A percentile compares a stretch with the other conserved stretches of the same genome.
These are phyloP conservation scores for Globisporangium spiculum DNA, from an alignment of 352 stramenopile genomes.

Conservation along the genomic window DNA sequence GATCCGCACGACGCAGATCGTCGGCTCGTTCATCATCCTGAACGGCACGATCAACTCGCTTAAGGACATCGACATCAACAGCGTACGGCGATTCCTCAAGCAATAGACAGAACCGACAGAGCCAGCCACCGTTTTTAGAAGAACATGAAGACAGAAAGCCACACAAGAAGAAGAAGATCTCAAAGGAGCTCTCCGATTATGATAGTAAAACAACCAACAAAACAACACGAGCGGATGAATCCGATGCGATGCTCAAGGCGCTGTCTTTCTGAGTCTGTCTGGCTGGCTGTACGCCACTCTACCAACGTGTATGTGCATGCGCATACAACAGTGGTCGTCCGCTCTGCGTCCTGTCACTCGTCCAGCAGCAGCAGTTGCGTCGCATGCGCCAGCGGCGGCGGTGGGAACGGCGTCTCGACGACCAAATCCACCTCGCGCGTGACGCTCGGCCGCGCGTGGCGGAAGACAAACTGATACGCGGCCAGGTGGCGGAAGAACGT, in stretches of 20 bases:
- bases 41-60: conserved; percentile 92
- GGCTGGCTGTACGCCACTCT: background rate
- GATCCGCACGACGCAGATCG: conserved; percentile 90
- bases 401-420: conserved; percentile 49
- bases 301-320: background rate
- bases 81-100: conserved; percentile 43
- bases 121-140: background rate
- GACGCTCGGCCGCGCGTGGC: conserved; percentile 25
- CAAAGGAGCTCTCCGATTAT: background rate
- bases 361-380: conserved; percentile 2
- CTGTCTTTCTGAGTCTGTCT: conserved; percentile 3
- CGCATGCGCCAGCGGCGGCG: conserved; percentile 31
- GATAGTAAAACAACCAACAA: background rate
- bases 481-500: conserved; percentile 70
- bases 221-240: conserved; percentile 3
- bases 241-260: background rate
- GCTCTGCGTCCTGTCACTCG: background rate
- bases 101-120: conserved; percentile 1
- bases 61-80: conserved; percentile 71
- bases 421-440: conserved; percentile 28
- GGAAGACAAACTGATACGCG: conserved; percentile 63
- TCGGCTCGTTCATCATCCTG: conserved; percentile 92
- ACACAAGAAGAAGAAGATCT: background rate
- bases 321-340: background rate
- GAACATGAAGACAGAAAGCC: background rate